Evolutionary conservation across 139 green algal genomes (phyloP), one percentile per base, ranked within the genome.

Genomic region (Asterochloris erici): DNA sequence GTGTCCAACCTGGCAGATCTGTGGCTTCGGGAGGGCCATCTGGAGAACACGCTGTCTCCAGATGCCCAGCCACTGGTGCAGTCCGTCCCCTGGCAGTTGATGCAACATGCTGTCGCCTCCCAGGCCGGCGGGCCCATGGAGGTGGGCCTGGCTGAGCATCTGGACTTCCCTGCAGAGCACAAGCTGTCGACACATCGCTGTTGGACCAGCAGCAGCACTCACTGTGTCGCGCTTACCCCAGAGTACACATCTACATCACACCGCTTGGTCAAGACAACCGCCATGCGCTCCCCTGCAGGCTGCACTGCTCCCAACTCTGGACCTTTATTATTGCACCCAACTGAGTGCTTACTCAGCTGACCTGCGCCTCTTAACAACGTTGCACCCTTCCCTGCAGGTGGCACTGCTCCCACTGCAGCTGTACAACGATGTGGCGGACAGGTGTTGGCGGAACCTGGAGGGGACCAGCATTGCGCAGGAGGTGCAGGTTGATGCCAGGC

Each of bases 1-100:
- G 76, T 62, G 23, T 61, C 76, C 68, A 62, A 80, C 76, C 29
- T 80, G 76, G 68, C 76, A 60, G 61, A 17, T 11, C 76, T 80
- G 17, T 80, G 76, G 76, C 38, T 80, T 54, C 68, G 68, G 54
- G 76, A 80, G 76, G 47, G 68, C 12, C 76, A 80, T 9, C n/a
- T 80, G 24, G 76, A 80, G 76, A 80, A 80, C 60, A 70, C 76
- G 24, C 61, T 80, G 1, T 21, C 11, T 23, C 69, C 76, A 24
- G 60, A 69, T 62, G 68, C 60, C 26, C 76, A 80, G 12, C 76
- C 76, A 14, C 23, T 80, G 21, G 23, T 69, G 13, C 76, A 80
- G 14, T 80, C 76, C 54, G 21, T 80, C 24, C 76, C 76, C 11
- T 80, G 76, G 76, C 76, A 70, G 76, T 54, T 80, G 60, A 62